These are phyloP conservation scores for Suillus fuscotomentosus DNA, from an alignment of 768 basidiomycete species.

Conservation along the genomic window DNA sequence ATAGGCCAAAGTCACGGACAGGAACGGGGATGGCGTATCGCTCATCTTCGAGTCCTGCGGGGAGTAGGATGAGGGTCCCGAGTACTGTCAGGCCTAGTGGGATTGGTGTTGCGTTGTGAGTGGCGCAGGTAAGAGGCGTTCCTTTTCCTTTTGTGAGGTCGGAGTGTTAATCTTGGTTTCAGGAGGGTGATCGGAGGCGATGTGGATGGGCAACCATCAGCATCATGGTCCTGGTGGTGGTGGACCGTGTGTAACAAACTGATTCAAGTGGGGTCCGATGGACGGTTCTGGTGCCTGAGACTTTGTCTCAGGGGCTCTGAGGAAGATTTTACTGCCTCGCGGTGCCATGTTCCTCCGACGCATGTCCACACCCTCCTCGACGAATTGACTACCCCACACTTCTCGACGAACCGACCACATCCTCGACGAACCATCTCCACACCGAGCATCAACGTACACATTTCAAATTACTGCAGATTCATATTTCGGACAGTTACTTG, in stretches of 20 bases:
- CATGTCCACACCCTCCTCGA: not conserved
- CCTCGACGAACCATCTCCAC: not conserved
- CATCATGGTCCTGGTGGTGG: not conserved
- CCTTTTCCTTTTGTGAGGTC: not conserved
- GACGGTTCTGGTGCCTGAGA: not conserved
- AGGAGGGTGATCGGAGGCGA: not conserved
- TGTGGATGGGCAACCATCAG: not conserved
- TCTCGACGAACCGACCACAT: not conserved
- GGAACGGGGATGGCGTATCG: conserved; percentile 73
- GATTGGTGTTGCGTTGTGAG: conserved; percentile 2
- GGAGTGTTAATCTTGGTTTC: not conserved
- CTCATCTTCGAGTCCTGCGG: conserved; percentile 19
- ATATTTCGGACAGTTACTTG: not conserved
- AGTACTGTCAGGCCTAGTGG: conserved; percentile 1
- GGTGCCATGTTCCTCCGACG: not conserved
- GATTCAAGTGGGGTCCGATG: not conserved
- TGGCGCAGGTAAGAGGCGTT: not conserved
- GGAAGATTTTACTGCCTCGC: not conserved
- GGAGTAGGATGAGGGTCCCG: conserved; percentile 39
- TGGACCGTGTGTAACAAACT: not conserved
- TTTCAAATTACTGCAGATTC: not conserved
- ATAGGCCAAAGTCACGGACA: conserved; percentile 53
- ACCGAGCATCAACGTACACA: not conserved
- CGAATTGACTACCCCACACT: not conserved
- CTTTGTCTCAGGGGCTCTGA: not conserved